These are phyloP conservation scores for Trypethelium eluteriae DNA, from an alignment of 495 filamentous ascomycete genomes.

Conservation along the genomic window DNA sequence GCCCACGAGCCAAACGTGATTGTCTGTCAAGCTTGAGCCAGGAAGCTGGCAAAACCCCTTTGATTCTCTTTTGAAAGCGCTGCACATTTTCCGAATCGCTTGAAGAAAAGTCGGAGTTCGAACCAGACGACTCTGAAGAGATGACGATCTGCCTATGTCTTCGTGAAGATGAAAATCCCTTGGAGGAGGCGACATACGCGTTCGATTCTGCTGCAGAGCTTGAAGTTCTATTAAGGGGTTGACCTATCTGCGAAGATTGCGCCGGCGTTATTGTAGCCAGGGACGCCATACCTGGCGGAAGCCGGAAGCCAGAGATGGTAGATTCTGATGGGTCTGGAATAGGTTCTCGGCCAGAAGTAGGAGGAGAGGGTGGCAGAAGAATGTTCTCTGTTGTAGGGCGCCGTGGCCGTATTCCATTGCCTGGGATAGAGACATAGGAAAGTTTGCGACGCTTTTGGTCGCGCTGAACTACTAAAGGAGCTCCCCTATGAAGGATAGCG, in stretches of 20 bases:
- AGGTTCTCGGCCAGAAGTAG: conserved; percentile 35
- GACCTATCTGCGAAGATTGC: conserved; percentile 17
- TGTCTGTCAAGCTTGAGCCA: conserved; percentile 67
- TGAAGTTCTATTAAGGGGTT: background rate
- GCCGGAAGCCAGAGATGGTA: background rate
- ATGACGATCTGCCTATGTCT: background rate
- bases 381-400: background rate
- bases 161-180: background rate
- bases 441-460: conserved; percentile 24
- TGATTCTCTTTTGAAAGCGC: conserved; percentile 51
- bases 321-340: background rate
- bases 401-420: background rate
- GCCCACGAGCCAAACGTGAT: background rate
- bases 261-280: conserved; percentile 22
- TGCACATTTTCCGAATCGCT: conserved; percentile 30
- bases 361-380: conserved; percentile 33
- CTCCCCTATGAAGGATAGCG: conserved; percentile 13
- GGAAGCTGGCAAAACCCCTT: conserved; percentile 84
- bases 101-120: conserved; percentile 16
- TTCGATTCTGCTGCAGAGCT: background rate
- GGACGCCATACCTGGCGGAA: conserved; percentile 32
- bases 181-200: background rate
- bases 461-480: background rate
- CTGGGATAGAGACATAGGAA: conserved; percentile 12
- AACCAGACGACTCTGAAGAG: conserved; percentile 10